A percentile compares a stretch with the other conserved stretches of the same genome.
phyloP scores from a whole-genome alignment of 257 asterid genomes.

The Handroanthus guayacan region DNA sequence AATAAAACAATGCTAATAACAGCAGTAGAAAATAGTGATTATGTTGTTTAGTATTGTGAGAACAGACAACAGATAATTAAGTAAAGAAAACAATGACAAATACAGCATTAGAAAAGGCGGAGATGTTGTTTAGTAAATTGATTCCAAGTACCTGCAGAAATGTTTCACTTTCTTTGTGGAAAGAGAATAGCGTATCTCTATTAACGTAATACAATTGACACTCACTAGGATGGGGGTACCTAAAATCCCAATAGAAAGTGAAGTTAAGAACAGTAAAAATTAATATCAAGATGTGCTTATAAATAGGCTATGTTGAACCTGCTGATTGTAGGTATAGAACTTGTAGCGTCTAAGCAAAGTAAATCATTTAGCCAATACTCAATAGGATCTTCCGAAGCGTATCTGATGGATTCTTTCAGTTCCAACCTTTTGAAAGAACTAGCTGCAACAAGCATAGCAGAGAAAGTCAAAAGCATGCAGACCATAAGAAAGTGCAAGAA shows the following conservation, averaged over 20 bases:
- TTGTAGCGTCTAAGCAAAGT: constrained; percentile 13
- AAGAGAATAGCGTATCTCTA: constrained; percentile 22
- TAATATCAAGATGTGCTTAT: neutral
- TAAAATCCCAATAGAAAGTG: neutral
- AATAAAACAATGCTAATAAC: no score
- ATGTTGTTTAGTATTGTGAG: no score
- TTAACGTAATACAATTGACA: constrained; percentile 14
- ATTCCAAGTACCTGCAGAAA: constrained; percentile 6
- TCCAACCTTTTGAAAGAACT: constrained; percentile 13
- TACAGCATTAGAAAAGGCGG: no score
- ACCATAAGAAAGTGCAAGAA: no score
- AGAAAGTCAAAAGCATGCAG: no score
- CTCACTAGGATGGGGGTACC: constrained; percentile 9
- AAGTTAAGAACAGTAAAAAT: neutral
- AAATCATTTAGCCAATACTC: constrained; percentile 24
- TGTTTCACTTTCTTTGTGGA: constrained; percentile 3
- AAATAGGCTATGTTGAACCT: neutral
- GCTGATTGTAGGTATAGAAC: neutral
- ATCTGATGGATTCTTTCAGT: constrained; percentile 26
- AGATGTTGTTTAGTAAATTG: neutral
- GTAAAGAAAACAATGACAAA: no score
- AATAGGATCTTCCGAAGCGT: constrained; percentile 5
- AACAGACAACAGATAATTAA: no score
- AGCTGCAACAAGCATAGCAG: no score
- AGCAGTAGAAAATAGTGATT: no score